phyloP scores from a whole-genome alignment of 306 rosid genomes.

The Cicer pinnatifidum region DNA sequence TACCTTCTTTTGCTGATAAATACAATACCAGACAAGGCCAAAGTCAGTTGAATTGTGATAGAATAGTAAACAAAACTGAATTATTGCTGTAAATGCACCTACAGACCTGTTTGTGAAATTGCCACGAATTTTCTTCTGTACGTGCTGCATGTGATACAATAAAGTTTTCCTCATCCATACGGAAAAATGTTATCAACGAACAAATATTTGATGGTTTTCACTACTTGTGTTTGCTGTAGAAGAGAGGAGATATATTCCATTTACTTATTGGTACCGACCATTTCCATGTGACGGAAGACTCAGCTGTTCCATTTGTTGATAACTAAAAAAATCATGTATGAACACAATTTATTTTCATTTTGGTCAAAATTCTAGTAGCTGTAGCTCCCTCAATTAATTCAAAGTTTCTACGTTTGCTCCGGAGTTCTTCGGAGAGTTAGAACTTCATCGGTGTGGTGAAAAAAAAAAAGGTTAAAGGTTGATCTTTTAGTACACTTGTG shows the following conservation, averaged over 20 bases:
- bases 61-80: no score
- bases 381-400: background rate
- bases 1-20: no score
- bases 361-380: background rate
- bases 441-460: background rate
- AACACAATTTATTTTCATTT: background rate
- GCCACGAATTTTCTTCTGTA: background rate
- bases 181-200: background rate
- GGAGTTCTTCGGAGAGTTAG: background rate
- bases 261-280: background rate
- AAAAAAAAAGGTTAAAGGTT: no score
- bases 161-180: no score
- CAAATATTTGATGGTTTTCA: background rate
- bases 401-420: background rate
- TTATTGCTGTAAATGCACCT: no score
- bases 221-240: no score
- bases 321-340: background rate
- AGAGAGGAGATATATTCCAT: background rate
- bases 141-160: background rate
- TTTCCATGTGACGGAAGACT: background rate
- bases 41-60: no score
- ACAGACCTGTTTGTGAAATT: background rate
- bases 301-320: background rate
- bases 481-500: no score
- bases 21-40: no score